Evolutionary conservation across 2,329 filamentous ascomycete species (phyloP), one percentile per base, ranked within the genome.

Genomic region (Ambrosiella cleistominuta): DNA sequence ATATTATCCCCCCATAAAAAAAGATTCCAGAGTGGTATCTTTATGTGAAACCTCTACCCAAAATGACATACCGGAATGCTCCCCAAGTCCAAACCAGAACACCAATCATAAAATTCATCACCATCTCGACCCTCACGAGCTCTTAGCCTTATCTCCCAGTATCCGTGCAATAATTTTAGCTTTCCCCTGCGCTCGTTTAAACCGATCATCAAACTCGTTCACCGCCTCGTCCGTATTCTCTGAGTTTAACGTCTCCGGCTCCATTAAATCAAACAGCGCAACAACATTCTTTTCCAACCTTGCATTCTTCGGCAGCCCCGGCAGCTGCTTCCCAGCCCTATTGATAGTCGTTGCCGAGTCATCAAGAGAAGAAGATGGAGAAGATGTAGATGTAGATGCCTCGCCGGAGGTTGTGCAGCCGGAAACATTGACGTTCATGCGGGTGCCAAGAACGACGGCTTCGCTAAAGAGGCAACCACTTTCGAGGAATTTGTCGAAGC

Each of bases 401-500:
- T 27, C 27, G 3, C 27, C 27, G 4, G 27, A 27, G 19, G 44
- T 8, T 47, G 9, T 42, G 52, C 38, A 0, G 56, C 44, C 37
- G 47, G 40, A n/a, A n/a, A n/a, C 40, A 11, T n/a, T 47, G 44
- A 63, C 2, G 74, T 19, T 45, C 9, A 89, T 70, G 57, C 89
- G 77, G 61, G 86, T 85, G 11, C 83, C 82, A 90, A 91, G 97
- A n/a, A 97, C 75, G 27, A 86, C 71, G 12, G 88, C 82, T 65
- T 82, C 83, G 50, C 88, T 87, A 64, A 91, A 84, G 38, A 97
- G 70, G 60, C 78, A 77, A 1, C 91, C 91, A 68, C 88, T 79
- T 62, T 88, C 83, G 47, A 86, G 67, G 66, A 94, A 96, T 71
- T 95, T 97, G 65, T 95, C 88, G 65, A 93, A 97, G 0, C 90